These are phyloP conservation scores for Fusarium bulbicola DNA, from an alignment of 2,329 filamentous ascomycete species.

Conservation along the genomic window DNA sequence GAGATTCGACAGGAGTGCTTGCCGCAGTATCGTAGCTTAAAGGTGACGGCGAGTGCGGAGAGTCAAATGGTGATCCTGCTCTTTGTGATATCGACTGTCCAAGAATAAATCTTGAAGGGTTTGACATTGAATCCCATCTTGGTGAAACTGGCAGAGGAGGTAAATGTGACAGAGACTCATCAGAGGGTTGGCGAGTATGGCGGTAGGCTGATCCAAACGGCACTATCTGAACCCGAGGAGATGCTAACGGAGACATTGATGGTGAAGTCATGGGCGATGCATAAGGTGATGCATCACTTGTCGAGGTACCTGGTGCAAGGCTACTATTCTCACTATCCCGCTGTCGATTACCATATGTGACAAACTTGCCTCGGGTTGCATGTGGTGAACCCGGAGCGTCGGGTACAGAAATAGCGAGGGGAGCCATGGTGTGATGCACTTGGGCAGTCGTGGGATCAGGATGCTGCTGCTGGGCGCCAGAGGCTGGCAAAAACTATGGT, in stretches of 20 bases:
- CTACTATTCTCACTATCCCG: slow-evolving; percentile 34
- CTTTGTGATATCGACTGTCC: slow-evolving; percentile 35
- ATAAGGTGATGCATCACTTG: slow-evolving; percentile 37
- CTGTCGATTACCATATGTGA: slow-evolving; percentile 30
- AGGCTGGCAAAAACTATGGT: slow-evolving; percentile 34
- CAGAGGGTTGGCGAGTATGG: slow-evolving; percentile 32
- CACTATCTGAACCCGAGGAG: slow-evolving; percentile 35
- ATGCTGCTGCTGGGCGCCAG: slow-evolving; percentile 38
- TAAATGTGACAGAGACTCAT: slow-evolving; percentile 42
- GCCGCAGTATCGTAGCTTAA: slow-evolving; percentile 37
- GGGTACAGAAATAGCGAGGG: slow-evolving; percentile 36
- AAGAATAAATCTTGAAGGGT: slow-evolving; percentile 42
- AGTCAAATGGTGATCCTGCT: slow-evolving; percentile 40
- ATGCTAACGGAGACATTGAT: slow-evolving; percentile 34
- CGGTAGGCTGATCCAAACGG: slow-evolving; percentile 37
- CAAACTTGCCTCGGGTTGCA: slow-evolving; percentile 32
- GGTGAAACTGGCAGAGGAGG: slow-evolving; percentile 50
- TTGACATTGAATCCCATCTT: slow-evolving; percentile 56
- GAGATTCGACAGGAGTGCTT: slow-evolving; percentile 38
- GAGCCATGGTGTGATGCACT: slow-evolving; percentile 29
- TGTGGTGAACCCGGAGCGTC: slow-evolving; percentile 31
- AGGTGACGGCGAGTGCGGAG: slow-evolving; percentile 40
- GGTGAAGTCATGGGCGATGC: slow-evolving; percentile 35
- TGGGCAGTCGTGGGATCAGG: slow-evolving; percentile 9
- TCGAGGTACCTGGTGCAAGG: slow-evolving; percentile 29